Conservation (phyloP, 306 rosid species). For the Quercus glauca region DNA sequence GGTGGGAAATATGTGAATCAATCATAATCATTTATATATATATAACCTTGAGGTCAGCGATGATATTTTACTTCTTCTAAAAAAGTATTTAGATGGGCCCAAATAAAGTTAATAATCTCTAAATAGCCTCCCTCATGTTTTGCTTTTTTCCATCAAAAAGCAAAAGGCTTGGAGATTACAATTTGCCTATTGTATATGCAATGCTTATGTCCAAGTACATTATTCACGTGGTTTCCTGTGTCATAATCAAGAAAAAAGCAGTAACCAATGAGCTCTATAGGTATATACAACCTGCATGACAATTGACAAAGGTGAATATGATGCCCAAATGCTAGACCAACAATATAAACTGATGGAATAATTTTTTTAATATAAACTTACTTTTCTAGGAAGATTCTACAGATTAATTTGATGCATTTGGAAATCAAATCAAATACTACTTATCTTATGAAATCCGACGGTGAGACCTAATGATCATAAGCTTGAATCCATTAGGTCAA, state of each 20-base stretch:
- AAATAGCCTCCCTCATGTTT: no score
- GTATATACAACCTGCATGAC: background rate
- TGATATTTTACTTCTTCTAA: background rate
- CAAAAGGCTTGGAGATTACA: background rate
- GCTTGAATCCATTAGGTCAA: background rate
- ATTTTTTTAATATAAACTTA: no score
- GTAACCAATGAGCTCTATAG: background rate
- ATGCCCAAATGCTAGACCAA: background rate
- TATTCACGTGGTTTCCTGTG: background rate
- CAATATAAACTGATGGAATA: no score
- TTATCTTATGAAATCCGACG: background rate
- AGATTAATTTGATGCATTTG: background rate
- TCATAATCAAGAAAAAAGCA: background rate
- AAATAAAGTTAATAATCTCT: background rate
- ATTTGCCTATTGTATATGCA: background rate
- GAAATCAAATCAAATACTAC: background rate
- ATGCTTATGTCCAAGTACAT: background rate
- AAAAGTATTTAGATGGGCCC: background rate
- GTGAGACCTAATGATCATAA: background rate
- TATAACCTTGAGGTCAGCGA: background rate
- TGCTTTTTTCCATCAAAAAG: constrained; percentile 1
- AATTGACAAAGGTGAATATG: background rate
- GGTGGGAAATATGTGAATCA: background rate
- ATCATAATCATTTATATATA: background rate
- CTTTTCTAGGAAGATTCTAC: background rate